Percentiles rank a stretch among this genome's conserved stretches.
Conservation (phyloP, 2,329 filamentous ascomycete genomes). For the Sporothrix protearum region DNA sequence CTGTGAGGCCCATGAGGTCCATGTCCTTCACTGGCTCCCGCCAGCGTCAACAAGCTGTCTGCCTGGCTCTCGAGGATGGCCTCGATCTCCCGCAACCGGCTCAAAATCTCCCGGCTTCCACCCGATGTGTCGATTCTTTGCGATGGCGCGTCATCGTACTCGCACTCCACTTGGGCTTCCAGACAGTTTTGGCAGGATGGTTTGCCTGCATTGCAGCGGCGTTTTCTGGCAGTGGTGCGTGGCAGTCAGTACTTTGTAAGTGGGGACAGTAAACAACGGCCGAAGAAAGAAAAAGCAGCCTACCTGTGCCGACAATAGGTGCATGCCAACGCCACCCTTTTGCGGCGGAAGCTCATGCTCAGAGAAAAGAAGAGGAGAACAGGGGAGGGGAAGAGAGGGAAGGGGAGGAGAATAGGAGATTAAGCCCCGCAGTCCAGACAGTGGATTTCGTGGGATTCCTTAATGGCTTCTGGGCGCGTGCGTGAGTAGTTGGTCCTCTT, state of each 20-base stretch:
- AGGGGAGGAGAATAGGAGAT: not conserved
- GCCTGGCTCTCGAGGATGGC: conserved; percentile 29
- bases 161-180: conserved; percentile 32
- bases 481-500: not conserved
- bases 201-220: conserved; percentile 33
- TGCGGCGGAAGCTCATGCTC: conserved; percentile 33
- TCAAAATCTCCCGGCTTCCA: conserved; percentile 33
- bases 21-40: conserved; percentile 7
- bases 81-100: conserved; percentile 33
- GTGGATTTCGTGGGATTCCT: too few relatives aligned
- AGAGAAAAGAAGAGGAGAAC: not conserved
- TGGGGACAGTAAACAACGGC: not conserved
- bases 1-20: not conserved
- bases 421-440: too few relatives aligned
- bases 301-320: conserved; percentile 34
- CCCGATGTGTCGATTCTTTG: conserved; percentile 33
- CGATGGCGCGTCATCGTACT: conserved; percentile 33
- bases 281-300: too few relatives aligned
- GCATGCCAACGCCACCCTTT: conserved; percentile 34
- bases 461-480: not conserved
- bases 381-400: not conserved
- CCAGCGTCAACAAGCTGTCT: conserved; percentile 26
- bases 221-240: conserved; percentile 29
- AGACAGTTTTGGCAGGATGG: conserved; percentile 32
- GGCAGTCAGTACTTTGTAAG: not conserved